Percentiles rank a stretch among this genome's conserved stretches.
Evolutionary conservation across 1,139 yeast genomes (phyloP).

Genomic region (Hansenula anomala): DNA sequence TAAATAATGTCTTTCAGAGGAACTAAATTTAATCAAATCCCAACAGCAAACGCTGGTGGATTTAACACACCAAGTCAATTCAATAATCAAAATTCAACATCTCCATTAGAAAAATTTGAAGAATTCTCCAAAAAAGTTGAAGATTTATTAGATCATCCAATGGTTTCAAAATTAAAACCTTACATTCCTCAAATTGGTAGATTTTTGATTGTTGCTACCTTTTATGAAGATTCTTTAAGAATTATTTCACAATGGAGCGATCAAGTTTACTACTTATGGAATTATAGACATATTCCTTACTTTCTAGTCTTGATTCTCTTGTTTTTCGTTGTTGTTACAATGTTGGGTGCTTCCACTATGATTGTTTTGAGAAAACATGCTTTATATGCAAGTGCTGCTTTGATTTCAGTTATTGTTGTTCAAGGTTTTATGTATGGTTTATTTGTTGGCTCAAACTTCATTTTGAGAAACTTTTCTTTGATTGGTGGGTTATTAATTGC

Average conservation of each 20-base stretch:
- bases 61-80: constrained; percentile 2
- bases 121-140: constrained; percentile 27
- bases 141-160: constrained; percentile 33
- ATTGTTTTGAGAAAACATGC: constrained; percentile 70
- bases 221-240: constrained; percentile 84
- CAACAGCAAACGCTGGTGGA: constrained; percentile 7
- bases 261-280: constrained; percentile 80
- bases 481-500: constrained; percentile 92
- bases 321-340: constrained; percentile 56
- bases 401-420: constrained; percentile 66
- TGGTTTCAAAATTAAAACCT: constrained; percentile 44
- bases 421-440: constrained; percentile 93
- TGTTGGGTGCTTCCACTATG: constrained; percentile 70
- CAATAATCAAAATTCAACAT: constrained; percentile 1
- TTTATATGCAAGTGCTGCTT: constrained; percentile 65
- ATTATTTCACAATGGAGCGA: constrained; percentile 87
- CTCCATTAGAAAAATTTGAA: constrained; percentile 21
- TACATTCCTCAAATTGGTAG: constrained; percentile 86
- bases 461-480: constrained; percentile 82
- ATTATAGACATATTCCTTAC: constrained; percentile 75
- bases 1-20: constrained; percentile 24
- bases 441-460: constrained; percentile 74
- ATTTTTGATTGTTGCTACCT: constrained; percentile 88
- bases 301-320: constrained; percentile 74
- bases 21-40: constrained; percentile 22